phyloP scores from a whole-genome alignment of 2,329 filamentous ascomycete species.

The Diaporthe vexans region DNA sequence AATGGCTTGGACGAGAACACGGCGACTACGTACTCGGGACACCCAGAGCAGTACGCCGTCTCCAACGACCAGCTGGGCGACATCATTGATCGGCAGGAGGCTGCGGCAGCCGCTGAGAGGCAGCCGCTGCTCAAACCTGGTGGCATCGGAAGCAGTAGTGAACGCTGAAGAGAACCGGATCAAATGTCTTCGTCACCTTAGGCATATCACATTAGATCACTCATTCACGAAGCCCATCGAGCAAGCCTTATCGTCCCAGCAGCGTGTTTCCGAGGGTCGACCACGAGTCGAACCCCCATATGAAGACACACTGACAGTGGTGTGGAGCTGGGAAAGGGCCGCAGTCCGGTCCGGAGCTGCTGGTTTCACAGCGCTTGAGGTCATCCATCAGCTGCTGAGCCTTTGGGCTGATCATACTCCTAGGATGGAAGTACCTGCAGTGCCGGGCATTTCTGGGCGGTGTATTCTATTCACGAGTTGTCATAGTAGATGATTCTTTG shows the following conservation, averaged over 20 bases:
- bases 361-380: not conserved
- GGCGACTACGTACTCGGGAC: constrained; percentile 65
- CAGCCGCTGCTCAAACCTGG: constrained; percentile 65
- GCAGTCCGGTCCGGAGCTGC: not conserved
- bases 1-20: constrained; percentile 65
- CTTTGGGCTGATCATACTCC: not conserved
- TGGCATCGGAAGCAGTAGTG: constrained; percentile 63
- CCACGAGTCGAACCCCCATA: not conserved
- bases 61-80: constrained; percentile 66
- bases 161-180: not conserved
- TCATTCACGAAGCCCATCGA: not conserved
- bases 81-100: constrained; percentile 65
- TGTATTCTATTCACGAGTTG: not conserved
- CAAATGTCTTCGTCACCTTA: not conserved
- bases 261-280: not conserved
- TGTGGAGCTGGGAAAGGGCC: not conserved
- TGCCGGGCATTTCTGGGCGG: not conserved
- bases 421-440: not conserved
- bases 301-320: not conserved
- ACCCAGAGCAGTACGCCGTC: constrained; percentile 66
- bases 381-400: too few species aligned
- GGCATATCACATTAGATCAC: not conserved
- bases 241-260: not conserved
- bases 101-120: constrained; percentile 64
- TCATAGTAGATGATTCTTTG: not conserved